Percentiles rank a stretch among this genome's conserved stretches.
Evolutionary conservation across 1,284 basidiomycete genomes (phyloP).

Genomic region (Polyporus tsugae): DNA sequence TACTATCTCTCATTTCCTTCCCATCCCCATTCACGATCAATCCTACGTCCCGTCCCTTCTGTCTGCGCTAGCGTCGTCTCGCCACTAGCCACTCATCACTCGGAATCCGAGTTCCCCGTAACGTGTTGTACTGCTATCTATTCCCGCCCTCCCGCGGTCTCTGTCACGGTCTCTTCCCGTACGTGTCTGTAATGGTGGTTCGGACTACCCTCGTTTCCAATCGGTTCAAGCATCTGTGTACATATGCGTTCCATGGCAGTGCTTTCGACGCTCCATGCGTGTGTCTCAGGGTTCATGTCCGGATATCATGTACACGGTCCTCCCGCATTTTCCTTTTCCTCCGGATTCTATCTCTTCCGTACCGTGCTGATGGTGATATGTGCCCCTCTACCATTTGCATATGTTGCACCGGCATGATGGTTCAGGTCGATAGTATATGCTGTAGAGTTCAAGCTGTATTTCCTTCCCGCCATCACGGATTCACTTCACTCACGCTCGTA

Average conservation of each 20-base stretch:
- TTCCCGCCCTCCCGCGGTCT: neutral
- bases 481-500: neutral
- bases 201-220: neutral
- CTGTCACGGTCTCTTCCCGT: constrained; percentile 3
- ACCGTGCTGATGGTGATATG: neutral
- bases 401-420: neutral
- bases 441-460: neutral
- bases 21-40: neutral
- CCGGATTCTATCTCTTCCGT: neutral
- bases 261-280: neutral
- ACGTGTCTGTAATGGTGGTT: neutral
- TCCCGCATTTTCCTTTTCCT: neutral
- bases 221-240: constrained; percentile 5
- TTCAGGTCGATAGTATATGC: neutral
- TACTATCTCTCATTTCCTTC: constrained; percentile 2
- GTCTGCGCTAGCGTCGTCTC: neutral
- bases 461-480: neutral
- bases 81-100: neutral
- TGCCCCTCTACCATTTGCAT: neutral
- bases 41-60: neutral
- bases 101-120: neutral
- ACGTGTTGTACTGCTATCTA: constrained; percentile 10
- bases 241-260: constrained; percentile 5
- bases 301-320: neutral
- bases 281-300: neutral